Percentiles rank a stretch among this genome's conserved stretches.
phyloP scores from a whole-genome alignment of 768 basidiomycete species.

The Boletus tomentosulus region DNA sequence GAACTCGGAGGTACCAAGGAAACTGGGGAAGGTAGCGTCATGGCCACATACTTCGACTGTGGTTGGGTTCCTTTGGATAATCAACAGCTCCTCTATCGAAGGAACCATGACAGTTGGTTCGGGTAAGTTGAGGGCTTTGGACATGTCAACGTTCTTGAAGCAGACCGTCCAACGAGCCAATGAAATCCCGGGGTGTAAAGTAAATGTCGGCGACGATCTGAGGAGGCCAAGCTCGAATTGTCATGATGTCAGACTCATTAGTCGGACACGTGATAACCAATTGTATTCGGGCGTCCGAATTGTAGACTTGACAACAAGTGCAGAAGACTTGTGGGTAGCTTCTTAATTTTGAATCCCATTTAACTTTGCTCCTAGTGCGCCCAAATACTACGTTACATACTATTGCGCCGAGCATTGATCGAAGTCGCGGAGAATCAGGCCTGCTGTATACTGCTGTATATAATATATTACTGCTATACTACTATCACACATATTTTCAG shows the following conservation, averaged over 20 bases:
- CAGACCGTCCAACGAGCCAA: background rate
- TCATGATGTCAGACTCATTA: background rate
- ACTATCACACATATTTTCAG: conserved; percentile 1
- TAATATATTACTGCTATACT: background rate
- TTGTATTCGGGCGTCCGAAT: no score
- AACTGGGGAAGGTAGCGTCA: conserved; percentile 39
- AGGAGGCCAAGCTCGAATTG: background rate
- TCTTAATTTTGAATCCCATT: background rate
- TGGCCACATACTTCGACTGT: conserved; percentile 68
- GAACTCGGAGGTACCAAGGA: conserved; percentile 51
- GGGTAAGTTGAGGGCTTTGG: conserved; percentile 3
- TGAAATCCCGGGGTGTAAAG: background rate
- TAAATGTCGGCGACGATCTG: background rate
- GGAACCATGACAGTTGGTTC: background rate
- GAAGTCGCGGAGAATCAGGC: background rate
- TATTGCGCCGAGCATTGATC: background rate
- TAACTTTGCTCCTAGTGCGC: background rate
- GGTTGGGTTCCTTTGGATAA: conserved; percentile 47
- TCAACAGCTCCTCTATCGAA: conserved; percentile 23
- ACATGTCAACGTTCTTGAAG: conserved; percentile 4
- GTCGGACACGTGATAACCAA: background rate
- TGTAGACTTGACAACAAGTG: background rate
- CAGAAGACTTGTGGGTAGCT: background rate
- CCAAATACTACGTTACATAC: background rate
- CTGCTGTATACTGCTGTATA: conserved; percentile 7